Base-by-base conservation (phyloP, 2,329 filamentous ascomycete species). In the Parafenestella ontariensis region DNA sequence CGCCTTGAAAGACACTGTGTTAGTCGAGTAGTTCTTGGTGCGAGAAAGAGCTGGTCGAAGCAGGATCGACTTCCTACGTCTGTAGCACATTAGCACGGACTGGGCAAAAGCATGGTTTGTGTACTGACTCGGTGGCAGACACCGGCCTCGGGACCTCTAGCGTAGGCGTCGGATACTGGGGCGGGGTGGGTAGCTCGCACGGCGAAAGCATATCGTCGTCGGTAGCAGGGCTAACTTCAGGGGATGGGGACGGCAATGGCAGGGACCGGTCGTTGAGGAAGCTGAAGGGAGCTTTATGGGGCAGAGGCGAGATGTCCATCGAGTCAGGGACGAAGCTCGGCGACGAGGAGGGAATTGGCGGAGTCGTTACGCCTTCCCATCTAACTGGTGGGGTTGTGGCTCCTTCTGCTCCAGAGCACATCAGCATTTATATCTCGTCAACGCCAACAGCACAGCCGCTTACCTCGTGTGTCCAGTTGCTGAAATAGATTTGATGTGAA, bases 221-320 rank as follows among this genome's bases (percentile, higher is more conserved):
- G 50, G 77, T 75, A n/a, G 59, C 60, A 5, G 65, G 61, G 3
- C 79, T 82, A 26, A 74, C 67, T 39, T 84, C 82, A 8, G 89
- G 89, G 1, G 89, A 89, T 1, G 92, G 91, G 26, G 91, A 93
- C 26, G 86, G 84, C 49, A 91, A 77, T 28, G 86, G 83, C 47
- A 91, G 77, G 61, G 89, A 87, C 59, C 90, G 81, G 63, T 89
- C 83, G 26, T 82, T 75, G 42, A 80, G 71, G 59, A 82, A 79
- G 75, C 77, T 82, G 69, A 87, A 92, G 11, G 89, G 84, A 26
- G 84, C 81, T 81, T 96, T 97, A 81, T 96, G 92, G 40, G 56
- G 93, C 36, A 98, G 79, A 34, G 95, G 94, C 40, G 94, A 97
- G 76, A 97, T 88, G 71, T 98, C 93, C 92, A 98, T 96, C 51